These are phyloP conservation scores for Citrus trifoliata DNA, from an alignment of 345 rosid genomes.

Conservation along the genomic window DNA sequence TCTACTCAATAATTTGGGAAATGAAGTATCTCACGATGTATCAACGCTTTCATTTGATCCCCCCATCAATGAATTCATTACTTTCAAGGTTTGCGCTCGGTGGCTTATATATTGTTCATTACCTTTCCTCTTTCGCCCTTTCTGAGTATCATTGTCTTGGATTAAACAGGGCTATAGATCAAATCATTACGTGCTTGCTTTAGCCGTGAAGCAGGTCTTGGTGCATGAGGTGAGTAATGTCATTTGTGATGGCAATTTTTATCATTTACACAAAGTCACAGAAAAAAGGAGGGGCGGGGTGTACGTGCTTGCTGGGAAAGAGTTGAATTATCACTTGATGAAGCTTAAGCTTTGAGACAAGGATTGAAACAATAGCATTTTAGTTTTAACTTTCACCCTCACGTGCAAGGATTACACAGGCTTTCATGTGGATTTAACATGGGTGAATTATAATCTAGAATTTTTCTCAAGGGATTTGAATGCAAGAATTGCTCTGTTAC, in stretches of 20 bases:
- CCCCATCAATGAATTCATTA: conserved; percentile 59
- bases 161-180: conserved; percentile 55
- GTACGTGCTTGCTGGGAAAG: not conserved
- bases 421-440: not conserved
- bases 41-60: conserved; percentile 68
- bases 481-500: not conserved
- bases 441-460: not conserved
- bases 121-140: not conserved
- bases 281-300: not conserved
- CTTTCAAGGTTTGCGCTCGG: conserved; percentile 57
- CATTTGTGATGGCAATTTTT: not conserved
- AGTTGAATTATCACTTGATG: not conserved
- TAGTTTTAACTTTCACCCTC: not conserved
- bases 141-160: conserved; percentile 20
- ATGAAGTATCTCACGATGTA: conserved; percentile 46
- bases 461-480: not conserved
- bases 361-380: not conserved
- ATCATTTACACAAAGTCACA: not conserved
- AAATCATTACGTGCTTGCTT: conserved; percentile 57
- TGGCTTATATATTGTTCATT: not conserved
- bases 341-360: not conserved
- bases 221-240: conserved; percentile 68
- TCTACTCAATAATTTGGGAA: conserved; percentile 34
- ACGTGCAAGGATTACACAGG: not conserved
- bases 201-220: conserved; percentile 80